A percentile compares a stretch with the other conserved stretches of the same genome.
Evolutionary conservation across 495 filamentous ascomycete species (phyloP).

Genomic region (Oleoguttula mirabilis): DNA sequence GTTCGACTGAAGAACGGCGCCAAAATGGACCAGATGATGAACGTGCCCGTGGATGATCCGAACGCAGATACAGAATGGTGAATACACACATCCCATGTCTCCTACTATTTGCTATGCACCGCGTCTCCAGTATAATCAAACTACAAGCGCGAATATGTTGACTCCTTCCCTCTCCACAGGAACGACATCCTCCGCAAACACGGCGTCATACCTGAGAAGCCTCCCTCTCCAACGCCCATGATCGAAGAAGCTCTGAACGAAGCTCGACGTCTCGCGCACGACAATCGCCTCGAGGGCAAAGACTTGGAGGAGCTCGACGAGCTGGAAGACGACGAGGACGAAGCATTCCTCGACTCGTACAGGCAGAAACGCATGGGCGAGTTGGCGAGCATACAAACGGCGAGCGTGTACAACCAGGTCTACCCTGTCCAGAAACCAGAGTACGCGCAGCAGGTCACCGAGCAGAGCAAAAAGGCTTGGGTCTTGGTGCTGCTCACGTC

Average conservation of each 20-base stretch:
- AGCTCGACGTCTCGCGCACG: conserved; percentile 66
- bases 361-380: conserved; percentile 70
- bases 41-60: conserved; percentile 86
- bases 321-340: conserved; percentile 90
- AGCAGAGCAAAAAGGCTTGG: conserved; percentile 58
- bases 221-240: conserved; percentile 80
- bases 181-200: conserved; percentile 98
- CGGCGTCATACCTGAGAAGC: conserved; percentile 90
- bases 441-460: conserved; percentile 84
- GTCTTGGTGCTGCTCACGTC: conserved; percentile 84
- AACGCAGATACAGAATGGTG: conserved; percentile 99
- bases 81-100: neutral
- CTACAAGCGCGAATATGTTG: neutral
- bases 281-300: conserved; percentile 85
- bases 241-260: conserved; percentile 91
- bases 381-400: conserved; percentile 57
- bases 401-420: conserved; percentile 73
- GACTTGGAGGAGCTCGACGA: conserved; percentile 86
- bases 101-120: neutral
- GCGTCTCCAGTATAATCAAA: neutral
- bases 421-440: conserved; percentile 91
- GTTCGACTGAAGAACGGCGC: neutral
- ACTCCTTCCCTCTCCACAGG: conserved; percentile 39
- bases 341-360: conserved; percentile 64
- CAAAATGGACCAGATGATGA: conserved; percentile 58